phyloP scores from a whole-genome alignment of 495 filamentous ascomycete species.

The Xylaria grammica region DNA sequence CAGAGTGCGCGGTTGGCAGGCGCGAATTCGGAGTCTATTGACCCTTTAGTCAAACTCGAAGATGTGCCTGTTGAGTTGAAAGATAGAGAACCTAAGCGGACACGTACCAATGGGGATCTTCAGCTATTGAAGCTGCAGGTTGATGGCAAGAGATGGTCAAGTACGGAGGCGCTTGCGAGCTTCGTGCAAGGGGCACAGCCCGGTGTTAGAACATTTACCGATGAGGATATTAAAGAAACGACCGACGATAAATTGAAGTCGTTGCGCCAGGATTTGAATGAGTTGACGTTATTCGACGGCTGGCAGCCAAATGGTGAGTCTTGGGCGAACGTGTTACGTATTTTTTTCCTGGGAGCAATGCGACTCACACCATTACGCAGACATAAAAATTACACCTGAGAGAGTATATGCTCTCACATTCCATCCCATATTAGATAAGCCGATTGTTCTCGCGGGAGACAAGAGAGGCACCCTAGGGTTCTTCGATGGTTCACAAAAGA shows the following conservation, averaged over 20 bases:
- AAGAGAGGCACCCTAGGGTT: conserved; percentile 93
- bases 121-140: conserved; percentile 79
- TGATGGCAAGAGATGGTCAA: conserved; percentile 69
- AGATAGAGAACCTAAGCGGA: conserved; percentile 44
- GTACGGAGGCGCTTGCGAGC: conserved; percentile 33
- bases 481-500: conserved; percentile 84
- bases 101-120: conserved; percentile 57
- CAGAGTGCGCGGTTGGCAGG: conserved; percentile 59
- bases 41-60: conserved; percentile 27
- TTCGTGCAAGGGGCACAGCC: conserved; percentile 73
- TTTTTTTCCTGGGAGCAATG: neutral
- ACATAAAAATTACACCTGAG: conserved; percentile 92
- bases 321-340: neutral
- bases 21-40: conserved; percentile 40
- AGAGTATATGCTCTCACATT: conserved; percentile 87
- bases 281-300: conserved; percentile 77
- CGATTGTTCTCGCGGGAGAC: conserved; percentile 92
- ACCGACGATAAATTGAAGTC: conserved; percentile 76
- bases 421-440: conserved; percentile 83
- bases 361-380: conserved; percentile 47
- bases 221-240: conserved; percentile 80
- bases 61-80: conserved; percentile 37
- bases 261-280: conserved; percentile 80
- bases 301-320: conserved; percentile 76
- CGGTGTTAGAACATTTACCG: conserved; percentile 78